Percentiles rank a stretch among this genome's conserved stretches.
Conservation (phyloP, 1,139 yeast species). For the Nakaseomyces kungkrabaensis region DNA sequence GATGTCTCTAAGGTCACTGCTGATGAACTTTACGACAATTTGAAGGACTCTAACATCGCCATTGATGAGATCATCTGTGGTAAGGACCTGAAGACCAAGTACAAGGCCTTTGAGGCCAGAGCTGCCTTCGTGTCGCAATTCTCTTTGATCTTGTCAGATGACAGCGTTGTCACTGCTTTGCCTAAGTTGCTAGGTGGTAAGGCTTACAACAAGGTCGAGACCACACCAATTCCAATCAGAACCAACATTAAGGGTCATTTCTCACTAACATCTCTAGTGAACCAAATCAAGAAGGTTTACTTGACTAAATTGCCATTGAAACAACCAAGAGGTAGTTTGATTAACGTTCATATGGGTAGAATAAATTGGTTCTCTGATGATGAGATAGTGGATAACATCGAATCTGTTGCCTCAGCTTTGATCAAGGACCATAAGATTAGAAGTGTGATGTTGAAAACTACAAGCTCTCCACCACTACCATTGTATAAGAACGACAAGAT, state of each 20-base stretch:
- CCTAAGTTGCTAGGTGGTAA: constrained; percentile 86
- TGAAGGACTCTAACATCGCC: constrained; percentile 41
- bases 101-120: constrained; percentile 60
- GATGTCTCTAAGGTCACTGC: constrained; percentile 29
- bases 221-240: constrained; percentile 65
- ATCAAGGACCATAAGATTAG: constrained; percentile 41
- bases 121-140: constrained; percentile 50
- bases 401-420: constrained; percentile 45
- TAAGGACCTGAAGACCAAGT: constrained; percentile 52
- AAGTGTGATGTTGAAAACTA: constrained; percentile 59
- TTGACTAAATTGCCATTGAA: constrained; percentile 51
- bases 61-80: constrained; percentile 38
- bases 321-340: constrained; percentile 66
- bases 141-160: constrained; percentile 78
- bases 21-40: constrained; percentile 45
- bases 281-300: constrained; percentile 48
- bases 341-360: constrained; percentile 59
- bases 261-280: constrained; percentile 46
- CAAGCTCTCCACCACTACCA: constrained; percentile 74
- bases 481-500: constrained; percentile 59
- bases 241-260: constrained; percentile 32
- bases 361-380: constrained; percentile 34
- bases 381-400: constrained; percentile 44
- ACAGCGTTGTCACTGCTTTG: constrained; percentile 64
- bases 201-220: constrained; percentile 53